Percentiles rank a stretch among this genome's conserved stretches.
These are phyloP conservation scores for Beauveria asiatica DNA, from an alignment of 2,329 filamentous ascomycete species.

Conservation along the genomic window DNA sequence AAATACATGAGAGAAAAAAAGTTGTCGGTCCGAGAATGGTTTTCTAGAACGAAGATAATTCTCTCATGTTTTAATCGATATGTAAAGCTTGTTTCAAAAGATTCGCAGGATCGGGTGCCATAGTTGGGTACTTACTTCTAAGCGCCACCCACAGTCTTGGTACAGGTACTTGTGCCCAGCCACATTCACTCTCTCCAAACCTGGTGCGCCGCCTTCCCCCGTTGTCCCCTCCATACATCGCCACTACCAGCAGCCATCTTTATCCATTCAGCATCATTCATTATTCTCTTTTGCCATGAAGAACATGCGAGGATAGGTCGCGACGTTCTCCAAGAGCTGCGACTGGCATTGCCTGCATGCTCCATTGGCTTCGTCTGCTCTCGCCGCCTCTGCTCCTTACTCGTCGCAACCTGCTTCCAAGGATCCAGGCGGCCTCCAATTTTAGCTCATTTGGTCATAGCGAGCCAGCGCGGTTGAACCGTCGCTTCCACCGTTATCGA, in stretches of 20 bases:
- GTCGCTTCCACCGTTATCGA: neutral
- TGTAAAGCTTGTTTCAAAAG: too few species aligned
- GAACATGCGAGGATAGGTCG: neutral
- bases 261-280: neutral
- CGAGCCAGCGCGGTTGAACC: neutral
- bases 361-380: neutral
- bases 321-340: neutral
- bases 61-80: too few species aligned
- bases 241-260: neutral
- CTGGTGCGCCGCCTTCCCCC: neutral
- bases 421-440: conserved; percentile 7
- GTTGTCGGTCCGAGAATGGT: too few species aligned
- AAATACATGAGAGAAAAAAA: too few species aligned
- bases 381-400: neutral
- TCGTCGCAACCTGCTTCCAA: neutral
- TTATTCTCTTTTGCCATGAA: neutral
- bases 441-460: neutral
- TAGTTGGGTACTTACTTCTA: too few species aligned
- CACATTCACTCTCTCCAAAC: neutral
- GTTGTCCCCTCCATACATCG: neutral
- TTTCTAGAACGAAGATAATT: too few species aligned
- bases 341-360: neutral
- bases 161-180: neutral
- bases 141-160: neutral
- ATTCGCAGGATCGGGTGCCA: too few species aligned